phyloP scores from a whole-genome alignment of 2,329 filamentous ascomycete species.

The Nothomitra cinnamomea region DNA sequence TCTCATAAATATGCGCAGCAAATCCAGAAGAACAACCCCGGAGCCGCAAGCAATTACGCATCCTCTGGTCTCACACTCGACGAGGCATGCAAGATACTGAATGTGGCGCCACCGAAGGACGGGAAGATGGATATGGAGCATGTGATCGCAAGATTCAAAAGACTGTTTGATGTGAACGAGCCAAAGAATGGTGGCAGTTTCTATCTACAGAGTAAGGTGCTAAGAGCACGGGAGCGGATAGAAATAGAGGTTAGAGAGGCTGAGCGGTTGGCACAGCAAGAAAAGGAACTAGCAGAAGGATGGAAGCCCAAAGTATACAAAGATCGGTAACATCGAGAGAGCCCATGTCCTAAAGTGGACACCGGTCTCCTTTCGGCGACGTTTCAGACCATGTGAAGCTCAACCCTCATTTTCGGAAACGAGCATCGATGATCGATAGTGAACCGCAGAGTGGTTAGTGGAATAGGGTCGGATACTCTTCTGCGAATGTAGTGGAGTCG shows the following conservation, averaged over 20 bases:
- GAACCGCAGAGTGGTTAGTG: not conserved
- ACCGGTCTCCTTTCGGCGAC: not conserved
- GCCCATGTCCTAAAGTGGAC: not conserved
- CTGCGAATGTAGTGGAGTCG: not conserved
- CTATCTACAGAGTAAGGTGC: constrained; percentile 93
- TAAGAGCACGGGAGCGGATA: constrained; percentile 80
- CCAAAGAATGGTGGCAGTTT: constrained; percentile 93
- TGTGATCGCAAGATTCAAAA: constrained; percentile 79
- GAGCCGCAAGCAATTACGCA: constrained; percentile 34
- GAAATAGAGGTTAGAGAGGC: constrained; percentile 68
- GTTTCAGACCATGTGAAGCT: not conserved
- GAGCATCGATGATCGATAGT: too few species aligned
- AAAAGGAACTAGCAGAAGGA: constrained; percentile 66
- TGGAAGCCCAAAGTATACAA: constrained; percentile 95
- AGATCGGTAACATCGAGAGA: constrained; percentile 37
- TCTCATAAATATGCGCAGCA: constrained; percentile 67
- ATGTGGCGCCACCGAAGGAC: constrained; percentile 73
- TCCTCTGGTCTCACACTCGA: constrained; percentile 74
- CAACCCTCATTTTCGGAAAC: not conserved
- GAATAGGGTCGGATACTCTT: not conserved
- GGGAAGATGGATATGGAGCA: constrained; percentile 64
- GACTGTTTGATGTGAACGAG: constrained; percentile 84
- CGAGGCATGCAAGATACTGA: constrained; percentile 93
- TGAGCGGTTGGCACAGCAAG: constrained; percentile 51
- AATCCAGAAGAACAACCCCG: constrained; percentile 41